Percentiles rank a stretch among this genome's conserved stretches.
Conservation (phyloP, 202 grass and related monocot genomes). For the Zoysia matrella region DNA sequence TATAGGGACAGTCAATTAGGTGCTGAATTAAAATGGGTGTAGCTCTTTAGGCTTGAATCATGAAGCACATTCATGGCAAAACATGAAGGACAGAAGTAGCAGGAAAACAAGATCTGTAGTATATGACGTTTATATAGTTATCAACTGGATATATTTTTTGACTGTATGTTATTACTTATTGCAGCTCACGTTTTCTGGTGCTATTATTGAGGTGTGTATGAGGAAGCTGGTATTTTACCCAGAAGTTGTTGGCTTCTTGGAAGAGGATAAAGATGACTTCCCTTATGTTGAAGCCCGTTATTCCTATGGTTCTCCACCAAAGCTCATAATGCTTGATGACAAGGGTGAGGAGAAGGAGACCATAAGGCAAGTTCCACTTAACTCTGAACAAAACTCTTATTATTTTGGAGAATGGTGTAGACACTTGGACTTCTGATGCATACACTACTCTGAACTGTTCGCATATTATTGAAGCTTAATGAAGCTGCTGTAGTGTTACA, state of each 20-base stretch:
- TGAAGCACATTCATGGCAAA: slow-evolving; percentile 7
- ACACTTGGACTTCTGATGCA: not conserved
- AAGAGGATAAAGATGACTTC: slow-evolving; percentile 93
- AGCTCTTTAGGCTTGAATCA: slow-evolving; percentile 1
- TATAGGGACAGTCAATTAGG: not conserved
- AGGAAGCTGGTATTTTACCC: slow-evolving; percentile 97
- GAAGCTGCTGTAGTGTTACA: not conserved
- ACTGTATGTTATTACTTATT: slow-evolving; percentile 47
- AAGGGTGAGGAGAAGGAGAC: slow-evolving; percentile 82
- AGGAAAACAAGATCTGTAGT: not conserved
- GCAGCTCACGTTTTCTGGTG: slow-evolving; percentile 82
- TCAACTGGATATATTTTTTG: not conserved
- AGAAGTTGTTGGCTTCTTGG: slow-evolving; percentile 82
- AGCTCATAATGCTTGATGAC: slow-evolving; percentile 93
- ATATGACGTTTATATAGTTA: not conserved
- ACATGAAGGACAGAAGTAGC: not conserved
- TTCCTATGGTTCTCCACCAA: slow-evolving; percentile 85
- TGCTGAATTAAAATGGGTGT: not conserved
- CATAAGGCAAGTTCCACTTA: slow-evolving; percentile 66
- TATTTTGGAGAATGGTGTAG: not conserved
- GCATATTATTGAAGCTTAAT: not conserved
- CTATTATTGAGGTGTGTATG: slow-evolving; percentile 98
- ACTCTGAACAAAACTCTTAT: not conserved
- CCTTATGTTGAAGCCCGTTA: slow-evolving; percentile 75
- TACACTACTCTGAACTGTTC: not conserved